phyloP scores from a whole-genome alignment of 2,329 filamentous ascomycete genomes.

The Epichloe hybrida region DNA sequence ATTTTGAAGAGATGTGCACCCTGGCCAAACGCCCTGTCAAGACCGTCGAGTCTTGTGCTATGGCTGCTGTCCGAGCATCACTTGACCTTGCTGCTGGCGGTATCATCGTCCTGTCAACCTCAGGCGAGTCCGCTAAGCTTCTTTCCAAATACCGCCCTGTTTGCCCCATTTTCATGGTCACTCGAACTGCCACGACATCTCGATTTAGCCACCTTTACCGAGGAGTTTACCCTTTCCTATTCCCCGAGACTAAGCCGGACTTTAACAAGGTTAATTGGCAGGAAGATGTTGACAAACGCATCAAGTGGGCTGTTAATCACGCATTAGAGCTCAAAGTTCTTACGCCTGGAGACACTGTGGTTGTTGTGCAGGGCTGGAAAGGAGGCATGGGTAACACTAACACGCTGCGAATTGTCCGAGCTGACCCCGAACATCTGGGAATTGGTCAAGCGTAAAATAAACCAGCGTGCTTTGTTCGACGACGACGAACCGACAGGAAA shows the following conservation, averaged over 20 bases:
- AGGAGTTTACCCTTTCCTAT: conserved; percentile 94
- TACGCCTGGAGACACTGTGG: conserved; percentile 56
- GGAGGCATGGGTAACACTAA: conserved; percentile 88
- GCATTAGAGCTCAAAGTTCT: conserved; percentile 73
- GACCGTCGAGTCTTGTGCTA: conserved; percentile 87
- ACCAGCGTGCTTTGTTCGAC: not conserved
- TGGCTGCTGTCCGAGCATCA: conserved; percentile 90
- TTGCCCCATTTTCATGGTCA: conserved; percentile 99
- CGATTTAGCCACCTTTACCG: conserved; percentile 93
- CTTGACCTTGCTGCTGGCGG: conserved; percentile 93
- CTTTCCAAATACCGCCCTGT: conserved; percentile 98
- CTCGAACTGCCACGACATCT: conserved; percentile 69
- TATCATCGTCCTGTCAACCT: conserved; percentile 92
- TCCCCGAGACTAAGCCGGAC: conserved; percentile 86
- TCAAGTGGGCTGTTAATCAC: conserved; percentile 90
- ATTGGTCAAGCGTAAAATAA: conserved; percentile 29
- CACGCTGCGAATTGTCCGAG: conserved; percentile 54
- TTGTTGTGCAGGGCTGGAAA: conserved; percentile 84
- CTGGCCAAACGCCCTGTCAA: conserved; percentile 71
- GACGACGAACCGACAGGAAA: not conserved
- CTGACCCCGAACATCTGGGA: conserved; percentile 44
- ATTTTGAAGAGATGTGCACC: conserved; percentile 89
- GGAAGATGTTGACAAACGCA: conserved; percentile 92
- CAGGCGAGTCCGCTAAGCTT: conserved; percentile 85
- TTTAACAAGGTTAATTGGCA: conserved; percentile 92